Evolutionary conservation across 352 stramenopile species (phyloP), one percentile per base, ranked within the genome.

Genomic region (Phytopythium mirpurense): DNA sequence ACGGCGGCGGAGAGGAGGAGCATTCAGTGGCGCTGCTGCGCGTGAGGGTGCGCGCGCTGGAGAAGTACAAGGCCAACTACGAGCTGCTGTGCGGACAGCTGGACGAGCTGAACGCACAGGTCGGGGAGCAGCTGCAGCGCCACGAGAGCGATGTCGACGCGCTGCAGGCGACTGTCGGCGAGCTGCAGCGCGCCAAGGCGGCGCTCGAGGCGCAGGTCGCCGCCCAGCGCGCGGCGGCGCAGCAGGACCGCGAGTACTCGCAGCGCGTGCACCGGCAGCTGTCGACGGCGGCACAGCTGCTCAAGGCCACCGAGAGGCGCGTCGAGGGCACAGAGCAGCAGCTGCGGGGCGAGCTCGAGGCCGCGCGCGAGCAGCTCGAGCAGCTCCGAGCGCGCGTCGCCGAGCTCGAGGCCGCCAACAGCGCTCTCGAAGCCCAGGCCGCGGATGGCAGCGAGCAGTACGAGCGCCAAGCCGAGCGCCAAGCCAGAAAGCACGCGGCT

Each of bases 1-100:
- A 49, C 27, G 6, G 38, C 11, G 38, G 42, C 12, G 6, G 6
- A 12, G 21, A 57, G 2, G 32, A 40, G 0, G 62, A 65, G 14
- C 48, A 66, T 35, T 32, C 24, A 0, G 19, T 69, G 0, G 40
- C 54, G 8, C 49, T 69, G 23, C 40, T 88, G 29, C 68, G 76
- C 34, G 61, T 86, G 36, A 67, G 83, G 35, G 64, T 86, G 50
- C 67, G 63, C 1, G 60, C 71, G 18, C 64, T 90, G 43, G 64
- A 74, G 35, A 85, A 85, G 56, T 90, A 90, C 65, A 90, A 88
- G 44, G 40, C 49, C 61, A 90, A 86, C 70, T 90, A 90, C 60
- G 75, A 90, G 54, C 55, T 88, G 41, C 61, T 89, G 34, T 90
- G 80, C 51, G 70, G 73, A 9, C 78, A 90, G 45, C 37, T 90